Conservation (phyloP, 371 early-diverging fungal species). For the Capniomyces stellatus region DNA sequence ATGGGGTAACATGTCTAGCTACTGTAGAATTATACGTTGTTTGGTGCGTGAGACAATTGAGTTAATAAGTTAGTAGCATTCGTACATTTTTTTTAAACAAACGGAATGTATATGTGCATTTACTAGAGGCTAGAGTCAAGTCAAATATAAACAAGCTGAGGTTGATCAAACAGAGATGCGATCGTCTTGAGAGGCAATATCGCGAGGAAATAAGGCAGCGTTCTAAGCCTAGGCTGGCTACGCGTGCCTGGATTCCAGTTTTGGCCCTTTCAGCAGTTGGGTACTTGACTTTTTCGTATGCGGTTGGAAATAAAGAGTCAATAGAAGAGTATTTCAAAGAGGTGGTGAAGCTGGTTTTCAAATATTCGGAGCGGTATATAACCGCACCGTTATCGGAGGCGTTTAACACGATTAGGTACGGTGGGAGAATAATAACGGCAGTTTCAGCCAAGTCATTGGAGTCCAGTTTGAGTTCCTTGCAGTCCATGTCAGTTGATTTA, state of each 20-base stretch:
- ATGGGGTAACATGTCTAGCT: not conserved
- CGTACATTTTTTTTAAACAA: not conserved
- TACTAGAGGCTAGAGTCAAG: not conserved
- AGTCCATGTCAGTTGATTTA: constrained; percentile 75
- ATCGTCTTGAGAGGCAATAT: not conserved
- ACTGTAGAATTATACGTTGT: too few species aligned
- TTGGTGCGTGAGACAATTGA: not conserved
- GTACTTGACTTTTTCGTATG: constrained; percentile 2
- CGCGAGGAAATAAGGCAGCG: not conserved
- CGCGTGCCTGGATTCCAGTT: constrained; percentile 44
- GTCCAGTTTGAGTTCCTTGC: constrained; percentile 69
- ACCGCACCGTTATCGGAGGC: constrained; percentile 52
- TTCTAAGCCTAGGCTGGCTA: constrained; percentile 13
- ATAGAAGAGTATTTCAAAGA: constrained; percentile 2
- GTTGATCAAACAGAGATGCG: not conserved
- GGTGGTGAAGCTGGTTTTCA: constrained; percentile 3
- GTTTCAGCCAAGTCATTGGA: constrained; percentile 53
- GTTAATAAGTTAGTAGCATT: not conserved
- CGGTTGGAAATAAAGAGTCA: constrained; percentile 10
- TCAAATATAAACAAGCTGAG: not conserved
- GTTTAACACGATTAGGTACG: constrained; percentile 71
- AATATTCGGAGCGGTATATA: constrained; percentile 43
- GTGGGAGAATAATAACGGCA: constrained; percentile 45
- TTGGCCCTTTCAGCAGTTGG: not conserved
- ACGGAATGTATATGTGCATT: not conserved